Evolutionary conservation across 116 monocot species (phyloP).

Genomic region (Iris pallida): DNA sequence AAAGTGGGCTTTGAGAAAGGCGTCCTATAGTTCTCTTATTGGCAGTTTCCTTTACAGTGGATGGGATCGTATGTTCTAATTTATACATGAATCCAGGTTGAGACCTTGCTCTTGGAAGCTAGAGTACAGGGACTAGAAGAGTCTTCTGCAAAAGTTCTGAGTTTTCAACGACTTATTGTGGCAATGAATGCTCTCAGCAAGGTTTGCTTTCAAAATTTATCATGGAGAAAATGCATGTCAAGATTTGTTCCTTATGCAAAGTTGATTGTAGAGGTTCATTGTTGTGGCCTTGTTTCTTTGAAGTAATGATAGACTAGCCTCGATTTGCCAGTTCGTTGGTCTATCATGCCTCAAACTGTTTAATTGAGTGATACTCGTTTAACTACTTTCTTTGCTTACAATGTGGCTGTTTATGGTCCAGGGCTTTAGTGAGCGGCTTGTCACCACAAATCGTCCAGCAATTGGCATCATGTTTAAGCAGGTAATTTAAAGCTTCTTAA

Average conservation of each 20-base stretch:
- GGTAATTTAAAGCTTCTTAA: constrained; percentile 25
- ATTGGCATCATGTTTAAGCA: constrained; percentile 90
- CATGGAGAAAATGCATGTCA: too few relatives aligned
- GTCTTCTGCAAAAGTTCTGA: constrained; percentile 52
- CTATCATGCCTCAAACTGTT: constrained; percentile 1
- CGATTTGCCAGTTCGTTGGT: too few relatives aligned
- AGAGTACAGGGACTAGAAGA: constrained; percentile 58
- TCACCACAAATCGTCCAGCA: constrained; percentile 60
- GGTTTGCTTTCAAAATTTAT: too few relatives aligned
- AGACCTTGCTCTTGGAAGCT: constrained; percentile 47
- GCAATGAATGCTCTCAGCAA: constrained; percentile 94
- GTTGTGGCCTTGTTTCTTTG: too few relatives aligned
- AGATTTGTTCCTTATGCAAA: too few relatives aligned
- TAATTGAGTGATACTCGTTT: not conserved
- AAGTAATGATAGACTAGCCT: too few relatives aligned
- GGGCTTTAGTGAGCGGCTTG: constrained; percentile 83
- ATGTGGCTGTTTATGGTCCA: constrained; percentile 21
- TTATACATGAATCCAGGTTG: constrained; percentile 39
- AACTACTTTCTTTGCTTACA: not conserved
- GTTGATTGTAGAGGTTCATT: too few relatives aligned
- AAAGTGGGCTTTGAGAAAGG: constrained; percentile 5
- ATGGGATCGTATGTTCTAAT: not conserved
- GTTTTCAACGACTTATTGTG: constrained; percentile 65
- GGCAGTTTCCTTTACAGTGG: not conserved
- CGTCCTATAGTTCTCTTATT: not conserved